These are phyloP conservation scores for Aspergillus pseudoglaucus DNA, from an alignment of 2,329 filamentous ascomycete species.

Conservation along the genomic window DNA sequence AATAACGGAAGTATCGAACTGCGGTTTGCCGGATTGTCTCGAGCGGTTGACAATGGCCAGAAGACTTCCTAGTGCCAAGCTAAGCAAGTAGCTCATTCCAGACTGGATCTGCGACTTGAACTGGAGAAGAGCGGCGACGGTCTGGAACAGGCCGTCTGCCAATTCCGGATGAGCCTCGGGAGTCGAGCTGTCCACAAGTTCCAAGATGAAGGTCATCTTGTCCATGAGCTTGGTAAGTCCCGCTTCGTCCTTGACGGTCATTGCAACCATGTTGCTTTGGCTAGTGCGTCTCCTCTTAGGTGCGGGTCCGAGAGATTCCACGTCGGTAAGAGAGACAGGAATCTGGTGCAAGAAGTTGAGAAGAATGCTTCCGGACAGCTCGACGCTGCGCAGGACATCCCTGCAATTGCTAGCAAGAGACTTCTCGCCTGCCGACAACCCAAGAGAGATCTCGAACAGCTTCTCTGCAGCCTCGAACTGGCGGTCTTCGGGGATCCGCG, in stretches of 20 bases:
- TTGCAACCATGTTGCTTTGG: constrained; percentile 59
- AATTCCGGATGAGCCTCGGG: constrained; percentile 69
- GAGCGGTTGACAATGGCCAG: constrained; percentile 76
- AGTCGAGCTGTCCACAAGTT: constrained; percentile 75
- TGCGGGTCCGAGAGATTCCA: constrained; percentile 64
- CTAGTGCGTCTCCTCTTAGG: constrained; percentile 76
- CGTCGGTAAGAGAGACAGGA: constrained; percentile 60
- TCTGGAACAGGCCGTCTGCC: constrained; percentile 71
- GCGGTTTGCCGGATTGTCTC: constrained; percentile 42
- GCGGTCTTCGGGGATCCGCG: constrained; percentile 34
- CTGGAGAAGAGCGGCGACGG: constrained; percentile 80
- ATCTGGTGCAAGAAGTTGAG: constrained; percentile 66
- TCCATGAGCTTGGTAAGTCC: constrained; percentile 63
- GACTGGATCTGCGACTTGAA: constrained; percentile 75
- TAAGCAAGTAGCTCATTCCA: constrained; percentile 84
- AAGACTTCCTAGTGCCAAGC: constrained; percentile 73
- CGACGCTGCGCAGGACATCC: constrained; percentile 65
- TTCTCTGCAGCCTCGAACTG: constrained; percentile 31
- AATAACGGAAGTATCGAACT: constrained; percentile 71
- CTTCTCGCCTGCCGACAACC: constrained; percentile 15
- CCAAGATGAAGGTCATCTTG: constrained; percentile 78
- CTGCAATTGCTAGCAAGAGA: constrained; percentile 36
- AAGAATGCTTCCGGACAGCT: constrained; percentile 68
- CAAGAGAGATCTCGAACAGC: constrained; percentile 38
- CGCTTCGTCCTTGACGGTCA: constrained; percentile 56